Percentiles rank a stretch among this genome's conserved stretches.
phyloP scores from a whole-genome alignment of 257 asterid genomes.

The Asclepias syriaca region DNA sequence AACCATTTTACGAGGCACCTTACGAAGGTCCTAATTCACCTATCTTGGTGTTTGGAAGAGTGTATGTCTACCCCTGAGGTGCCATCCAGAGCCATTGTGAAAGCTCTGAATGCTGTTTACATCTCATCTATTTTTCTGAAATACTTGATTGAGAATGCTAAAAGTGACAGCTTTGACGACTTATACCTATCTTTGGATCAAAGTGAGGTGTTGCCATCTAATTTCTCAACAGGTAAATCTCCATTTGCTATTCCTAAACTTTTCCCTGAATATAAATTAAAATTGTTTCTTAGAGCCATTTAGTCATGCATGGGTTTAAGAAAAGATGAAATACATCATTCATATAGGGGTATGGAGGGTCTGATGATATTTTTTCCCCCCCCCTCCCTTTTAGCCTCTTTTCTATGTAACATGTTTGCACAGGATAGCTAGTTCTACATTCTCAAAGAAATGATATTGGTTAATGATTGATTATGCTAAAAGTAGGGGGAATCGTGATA shows the following conservation, averaged over 20 bases:
- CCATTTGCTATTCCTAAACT: conserved; percentile 9
- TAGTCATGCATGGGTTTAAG: not conserved
- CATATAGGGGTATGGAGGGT: not conserved
- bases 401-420: not conserved
- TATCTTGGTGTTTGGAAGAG: conserved; percentile 85
- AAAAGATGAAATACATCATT: not conserved
- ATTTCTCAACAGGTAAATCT: conserved; percentile 57
- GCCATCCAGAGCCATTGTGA: conserved; percentile 48
- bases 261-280: not conserved
- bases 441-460: not conserved
- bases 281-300: not conserved
- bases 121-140: conserved; percentile 85
- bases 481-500: not conserved
- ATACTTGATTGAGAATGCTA: conserved; percentile 69
- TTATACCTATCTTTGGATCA: conserved; percentile 62
- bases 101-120: conserved; percentile 77
- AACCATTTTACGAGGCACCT: conserved; percentile 85
- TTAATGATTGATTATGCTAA: not conserved
- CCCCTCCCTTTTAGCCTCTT: not conserved
- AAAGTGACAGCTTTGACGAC: conserved; percentile 69
- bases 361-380: too few species aligned
- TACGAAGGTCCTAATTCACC: conserved; percentile 76
- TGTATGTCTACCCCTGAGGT: conserved; percentile 60
- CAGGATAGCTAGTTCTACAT: not conserved
- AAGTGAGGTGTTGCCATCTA: conserved; percentile 54